These are phyloP conservation scores for Orobanche coerulescens DNA, from an alignment of 257 asterid species.

Conservation along the genomic window DNA sequence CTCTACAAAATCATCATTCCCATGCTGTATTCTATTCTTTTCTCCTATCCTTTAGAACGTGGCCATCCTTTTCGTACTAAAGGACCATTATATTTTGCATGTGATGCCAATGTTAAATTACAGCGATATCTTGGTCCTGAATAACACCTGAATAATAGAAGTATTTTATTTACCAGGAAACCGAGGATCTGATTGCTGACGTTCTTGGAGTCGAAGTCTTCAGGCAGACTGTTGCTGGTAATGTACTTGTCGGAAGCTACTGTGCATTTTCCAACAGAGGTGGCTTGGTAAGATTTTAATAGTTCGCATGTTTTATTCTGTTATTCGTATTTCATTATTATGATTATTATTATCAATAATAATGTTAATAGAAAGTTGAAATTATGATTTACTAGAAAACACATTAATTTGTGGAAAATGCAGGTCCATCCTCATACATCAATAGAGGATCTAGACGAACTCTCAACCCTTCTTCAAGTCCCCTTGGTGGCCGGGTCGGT, in stretches of 20 bases:
- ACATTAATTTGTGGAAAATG: background rate
- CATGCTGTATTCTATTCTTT: background rate
- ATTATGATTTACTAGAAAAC: background rate
- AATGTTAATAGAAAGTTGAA: too few relatives aligned
- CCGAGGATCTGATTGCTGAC: slow-evolving; percentile 90
- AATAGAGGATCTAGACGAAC: slow-evolving; percentile 79
- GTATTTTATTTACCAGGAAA: slow-evolving; percentile 42
- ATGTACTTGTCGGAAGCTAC: slow-evolving; percentile 76
- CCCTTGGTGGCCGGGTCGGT: slow-evolving; percentile 88
- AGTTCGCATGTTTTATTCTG: background rate
- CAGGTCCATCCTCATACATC: slow-evolving; percentile 95
- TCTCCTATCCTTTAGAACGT: background rate
- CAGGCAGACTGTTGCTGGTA: slow-evolving; percentile 79
- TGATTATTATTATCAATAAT: too few relatives aligned
- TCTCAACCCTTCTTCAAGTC: slow-evolving; percentile 85
- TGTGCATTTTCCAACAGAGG: slow-evolving; percentile 77
- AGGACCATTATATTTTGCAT: background rate
- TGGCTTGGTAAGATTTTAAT: slow-evolving; percentile 63
- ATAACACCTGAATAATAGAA: background rate
- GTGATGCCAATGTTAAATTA: background rate
- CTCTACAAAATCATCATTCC: background rate
- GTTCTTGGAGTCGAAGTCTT: slow-evolving; percentile 92
- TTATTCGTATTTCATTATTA: background rate
- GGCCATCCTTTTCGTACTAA: background rate
- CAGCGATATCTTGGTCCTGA: background rate